Conservation (phyloP, 2,329 filamentous ascomycete genomes). For the Pestalotiopsis sp. region DNA sequence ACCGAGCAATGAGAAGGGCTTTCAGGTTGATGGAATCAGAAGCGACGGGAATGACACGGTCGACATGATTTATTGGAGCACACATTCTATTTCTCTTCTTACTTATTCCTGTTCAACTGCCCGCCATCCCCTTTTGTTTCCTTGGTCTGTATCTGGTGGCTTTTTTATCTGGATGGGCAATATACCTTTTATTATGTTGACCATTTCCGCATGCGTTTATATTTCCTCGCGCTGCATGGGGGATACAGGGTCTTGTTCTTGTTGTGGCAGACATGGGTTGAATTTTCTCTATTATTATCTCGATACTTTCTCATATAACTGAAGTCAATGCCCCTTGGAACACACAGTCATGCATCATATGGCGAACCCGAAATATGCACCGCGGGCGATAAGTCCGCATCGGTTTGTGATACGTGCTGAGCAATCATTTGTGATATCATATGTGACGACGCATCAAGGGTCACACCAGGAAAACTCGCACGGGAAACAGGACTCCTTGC, state of each 20-base stretch:
- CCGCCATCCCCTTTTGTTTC: not conserved
- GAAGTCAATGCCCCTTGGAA: no score
- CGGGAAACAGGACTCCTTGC: no score
- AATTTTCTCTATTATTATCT: not conserved
- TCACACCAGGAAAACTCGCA: no score
- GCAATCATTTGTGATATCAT: no score
- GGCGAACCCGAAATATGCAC: no score
- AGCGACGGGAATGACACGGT: not conserved
- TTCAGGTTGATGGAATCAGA: not conserved
- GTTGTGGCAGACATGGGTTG: not conserved
- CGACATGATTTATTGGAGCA: not conserved
- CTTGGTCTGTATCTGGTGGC: not conserved
- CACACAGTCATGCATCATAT: no score
- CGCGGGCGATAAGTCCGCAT: no score
- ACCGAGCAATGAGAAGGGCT: constrained; percentile 1
- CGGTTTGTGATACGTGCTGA: no score
- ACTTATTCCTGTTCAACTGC: not conserved
- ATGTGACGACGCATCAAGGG: no score
- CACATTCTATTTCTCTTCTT: no score
- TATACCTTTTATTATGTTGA: not conserved
- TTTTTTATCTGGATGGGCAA: not conserved
- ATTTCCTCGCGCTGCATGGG: no score
- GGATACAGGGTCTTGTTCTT: not conserved
- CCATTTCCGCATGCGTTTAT: not conserved
- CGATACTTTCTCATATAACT: not conserved